Base-by-base conservation (phyloP, 148 eudicot genomes). In the Diospyros lotus region DNA sequence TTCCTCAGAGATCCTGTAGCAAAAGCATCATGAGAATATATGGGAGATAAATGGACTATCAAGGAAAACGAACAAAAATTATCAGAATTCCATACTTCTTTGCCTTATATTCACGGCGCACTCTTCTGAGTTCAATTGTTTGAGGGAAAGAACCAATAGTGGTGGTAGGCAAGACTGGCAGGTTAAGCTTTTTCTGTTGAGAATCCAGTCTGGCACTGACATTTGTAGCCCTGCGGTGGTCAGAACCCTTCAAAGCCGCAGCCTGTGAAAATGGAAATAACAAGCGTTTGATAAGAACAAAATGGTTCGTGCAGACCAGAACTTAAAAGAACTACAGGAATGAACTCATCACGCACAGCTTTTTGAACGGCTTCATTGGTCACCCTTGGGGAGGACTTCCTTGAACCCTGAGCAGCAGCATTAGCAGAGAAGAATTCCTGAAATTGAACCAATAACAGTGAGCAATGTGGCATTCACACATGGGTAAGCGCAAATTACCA, bases 121-220 rank as follows among this genome's bases (percentile, higher is more conserved):
- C 97, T 87, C 86, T 93, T 72, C 98, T 88, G 59, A 93, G 93
- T 74, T 93, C 97, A 11, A 88, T 81, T 41, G 98, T 93, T 77
- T 93, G 98, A 58, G 98, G 98, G 90, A 93, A 94, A 70, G 98
- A 94, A 6, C 98, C 98, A 84, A 91, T 94, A 65, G 98, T 94
- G 78, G 98, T 94, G 72, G 98, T 94, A 58, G 98, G 98, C 71
- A 94, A 91, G 61, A 90, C 71, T 48, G 98, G 98, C 66, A 94
- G 97, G 86, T 88, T 94, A 73, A 94, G 97, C 87, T 94, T 94
- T 94, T 94, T 94, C 76, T 94, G 97, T 75, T 94, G 98, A 76
- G 97, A 89, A 73, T 91, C 98, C 38, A 94, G 87, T 73, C 98
- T 91, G 71, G 93, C 80, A 65, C 93, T 91, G 45, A 94, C 98